Percentiles rank a stretch among this genome's conserved stretches.
phyloP scores from a whole-genome alignment of 2,329 filamentous ascomycete genomes.

The Fusarium succisae region DNA sequence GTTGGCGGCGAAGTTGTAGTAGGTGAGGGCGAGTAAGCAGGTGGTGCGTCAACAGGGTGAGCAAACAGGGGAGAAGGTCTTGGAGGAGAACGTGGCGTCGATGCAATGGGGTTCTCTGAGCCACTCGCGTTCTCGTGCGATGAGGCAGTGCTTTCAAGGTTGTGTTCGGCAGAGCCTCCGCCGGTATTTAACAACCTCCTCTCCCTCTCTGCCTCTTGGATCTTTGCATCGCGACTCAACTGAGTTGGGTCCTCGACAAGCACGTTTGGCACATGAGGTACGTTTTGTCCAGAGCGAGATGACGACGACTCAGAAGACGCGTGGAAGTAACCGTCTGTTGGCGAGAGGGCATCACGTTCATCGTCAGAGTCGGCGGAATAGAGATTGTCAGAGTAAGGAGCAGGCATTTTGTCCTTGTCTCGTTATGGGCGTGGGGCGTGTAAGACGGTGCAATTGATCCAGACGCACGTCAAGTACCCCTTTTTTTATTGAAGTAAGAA shows the following conservation, averaged over 20 bases:
- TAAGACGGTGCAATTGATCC: constrained; percentile 10
- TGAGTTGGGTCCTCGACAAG: constrained; percentile 60
- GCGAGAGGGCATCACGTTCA: constrained; percentile 54
- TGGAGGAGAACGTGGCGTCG: constrained; percentile 8
- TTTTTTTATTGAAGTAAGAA: background rate
- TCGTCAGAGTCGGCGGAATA: constrained; percentile 55
- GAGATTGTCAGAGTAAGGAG: constrained; percentile 59
- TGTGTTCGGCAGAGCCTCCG: background rate
- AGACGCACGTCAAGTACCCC: background rate
- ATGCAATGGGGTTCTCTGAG: background rate
- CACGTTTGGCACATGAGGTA: constrained; percentile 59
- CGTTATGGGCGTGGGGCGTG: background rate
- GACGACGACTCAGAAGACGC: constrained; percentile 46
- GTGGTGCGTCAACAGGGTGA: constrained; percentile 55
- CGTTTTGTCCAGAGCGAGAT: constrained; percentile 43
- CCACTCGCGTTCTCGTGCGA: background rate
- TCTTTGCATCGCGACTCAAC: constrained; percentile 52
- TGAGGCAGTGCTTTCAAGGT: background rate
- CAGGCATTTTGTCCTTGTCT: constrained; percentile 50
- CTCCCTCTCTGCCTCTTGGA: constrained; percentile 56
- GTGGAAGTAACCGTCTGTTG: constrained; percentile 63
- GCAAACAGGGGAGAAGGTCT: constrained; percentile 15
- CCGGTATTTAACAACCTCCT: constrained; percentile 44
- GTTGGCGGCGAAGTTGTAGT: constrained; percentile 48
- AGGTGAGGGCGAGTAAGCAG: constrained; percentile 59